Evolutionary conservation across 148 eudicot genomes (phyloP).

Genomic region (Rhododendron mucronatum): DNA sequence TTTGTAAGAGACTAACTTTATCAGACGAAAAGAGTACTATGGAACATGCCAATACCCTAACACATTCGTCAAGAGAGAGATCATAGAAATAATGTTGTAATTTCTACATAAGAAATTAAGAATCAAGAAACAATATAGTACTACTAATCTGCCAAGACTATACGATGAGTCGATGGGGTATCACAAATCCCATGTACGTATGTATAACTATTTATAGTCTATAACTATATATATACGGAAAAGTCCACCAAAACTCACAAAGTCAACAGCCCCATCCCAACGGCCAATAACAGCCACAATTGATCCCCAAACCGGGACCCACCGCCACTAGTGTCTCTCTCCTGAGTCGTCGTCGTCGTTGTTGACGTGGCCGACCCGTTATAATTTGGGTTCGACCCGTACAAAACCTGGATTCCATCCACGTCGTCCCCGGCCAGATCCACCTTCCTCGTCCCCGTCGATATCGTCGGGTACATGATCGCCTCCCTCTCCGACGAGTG

Average conservation of each 20-base stretch:
- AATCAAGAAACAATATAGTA: no score
- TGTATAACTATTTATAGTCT: no score
- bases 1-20: no score
- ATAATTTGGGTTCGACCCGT: constrained; percentile 48
- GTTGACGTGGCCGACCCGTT: constrained; percentile 13
- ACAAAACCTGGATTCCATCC: constrained; percentile 35
- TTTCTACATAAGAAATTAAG: no score
- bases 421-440: constrained; percentile 35
- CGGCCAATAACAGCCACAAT: constrained; percentile 14
- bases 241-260: not conserved
- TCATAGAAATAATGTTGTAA: no score
- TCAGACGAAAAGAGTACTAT: no score
- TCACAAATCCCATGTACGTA: no score
- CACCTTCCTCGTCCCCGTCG: constrained; percentile 30
- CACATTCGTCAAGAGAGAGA: no score
- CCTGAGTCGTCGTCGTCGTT: constrained; percentile 9
- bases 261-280: constrained; percentile 1
- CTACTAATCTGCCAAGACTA: no score
- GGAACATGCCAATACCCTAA: no score
- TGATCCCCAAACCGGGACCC: constrained; percentile 1
- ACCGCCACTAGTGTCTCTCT: constrained; percentile 23
- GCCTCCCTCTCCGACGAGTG: constrained; percentile 39
- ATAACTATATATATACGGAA: no score
- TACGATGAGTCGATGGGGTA: no score
- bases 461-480: constrained; percentile 45